A percentile compares a stretch with the other conserved stretches of the same genome.
Evolutionary conservation across 345 rosid genomes (phyloP).

Genomic region (Luvunga scandens): DNA sequence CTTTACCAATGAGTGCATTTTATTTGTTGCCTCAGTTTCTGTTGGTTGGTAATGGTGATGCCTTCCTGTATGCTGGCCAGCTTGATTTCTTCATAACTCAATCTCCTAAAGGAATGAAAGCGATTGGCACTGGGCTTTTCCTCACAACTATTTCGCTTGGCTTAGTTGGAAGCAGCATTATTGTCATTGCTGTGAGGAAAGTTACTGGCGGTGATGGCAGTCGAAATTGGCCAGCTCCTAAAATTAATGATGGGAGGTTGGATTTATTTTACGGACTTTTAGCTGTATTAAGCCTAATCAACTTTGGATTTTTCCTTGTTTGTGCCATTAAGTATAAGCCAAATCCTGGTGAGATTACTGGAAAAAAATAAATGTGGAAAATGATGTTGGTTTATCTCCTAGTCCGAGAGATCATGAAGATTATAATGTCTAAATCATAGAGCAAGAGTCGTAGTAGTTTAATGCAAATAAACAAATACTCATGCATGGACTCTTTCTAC

Average conservation of each 20-base stretch:
- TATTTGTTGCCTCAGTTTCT: constrained; percentile 18
- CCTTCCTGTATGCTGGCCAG: constrained; percentile 17
- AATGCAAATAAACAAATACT: neutral
- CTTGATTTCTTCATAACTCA: constrained; percentile 25
- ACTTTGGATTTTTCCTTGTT: constrained; percentile 6
- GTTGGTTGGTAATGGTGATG: constrained; percentile 17
- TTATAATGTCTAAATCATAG: too few relatives aligned
- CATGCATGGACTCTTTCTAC: too few relatives aligned
- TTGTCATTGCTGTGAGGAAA: constrained; percentile 9
- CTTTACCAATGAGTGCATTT: constrained; percentile 12
- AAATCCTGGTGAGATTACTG: constrained; percentile 2
- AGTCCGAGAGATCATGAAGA: neutral
- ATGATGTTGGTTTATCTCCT: neutral
- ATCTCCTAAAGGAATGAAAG: constrained; percentile 23
- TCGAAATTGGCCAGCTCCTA: constrained; percentile 12
- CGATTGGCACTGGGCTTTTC: constrained; percentile 18
- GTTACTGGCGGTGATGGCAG: neutral
- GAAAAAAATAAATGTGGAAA: neutral
- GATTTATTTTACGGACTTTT: constrained; percentile 17
- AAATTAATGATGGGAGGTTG: constrained; percentile 14
- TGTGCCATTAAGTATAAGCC: constrained; percentile 15
- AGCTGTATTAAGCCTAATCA: neutral
- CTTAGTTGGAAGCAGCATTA: constrained; percentile 5
- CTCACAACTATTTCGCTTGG: constrained; percentile 17
- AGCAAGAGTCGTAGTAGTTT: neutral